phyloP scores from a whole-genome alignment of 345 rosid species.

The Citrus medica region DNA sequence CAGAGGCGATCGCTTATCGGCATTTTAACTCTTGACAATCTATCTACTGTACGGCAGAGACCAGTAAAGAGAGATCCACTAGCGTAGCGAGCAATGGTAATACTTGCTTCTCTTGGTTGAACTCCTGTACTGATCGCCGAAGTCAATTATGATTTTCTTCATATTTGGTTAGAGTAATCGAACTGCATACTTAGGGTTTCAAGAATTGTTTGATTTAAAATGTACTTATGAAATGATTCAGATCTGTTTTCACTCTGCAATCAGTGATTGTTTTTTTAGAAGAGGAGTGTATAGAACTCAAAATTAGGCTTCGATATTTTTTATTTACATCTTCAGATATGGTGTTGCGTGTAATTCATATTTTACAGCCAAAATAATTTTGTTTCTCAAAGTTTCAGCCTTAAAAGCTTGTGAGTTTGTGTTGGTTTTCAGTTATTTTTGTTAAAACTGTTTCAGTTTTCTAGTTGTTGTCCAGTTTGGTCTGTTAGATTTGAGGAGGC shows the following conservation, averaged over 20 bases:
- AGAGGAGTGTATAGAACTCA: neutral
- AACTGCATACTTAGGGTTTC: constrained; percentile 16
- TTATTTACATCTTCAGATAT: neutral
- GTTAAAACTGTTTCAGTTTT: neutral
- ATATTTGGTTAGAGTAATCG: neutral
- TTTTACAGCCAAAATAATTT: neutral
- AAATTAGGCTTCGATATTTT: too few species aligned
- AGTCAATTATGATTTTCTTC: neutral
- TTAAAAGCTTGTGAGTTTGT: neutral
- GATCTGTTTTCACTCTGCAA: constrained; percentile 1
- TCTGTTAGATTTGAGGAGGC: neutral
- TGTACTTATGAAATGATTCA: neutral
- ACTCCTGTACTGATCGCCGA: neutral
- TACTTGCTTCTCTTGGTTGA: neutral
- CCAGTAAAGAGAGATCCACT: constrained; percentile 6
- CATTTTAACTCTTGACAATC: neutral
- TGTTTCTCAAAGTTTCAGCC: neutral
- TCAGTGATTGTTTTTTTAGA: neutral
- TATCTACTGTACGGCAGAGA: neutral
- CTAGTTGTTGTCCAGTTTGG: neutral
- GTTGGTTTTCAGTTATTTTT: neutral
- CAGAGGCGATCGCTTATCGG: neutral
- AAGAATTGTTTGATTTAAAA: neutral
- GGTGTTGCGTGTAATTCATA: neutral
- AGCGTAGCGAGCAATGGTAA: constrained; percentile 15